phyloP scores from a whole-genome alignment of 2,329 filamentous ascomycete species.

The Phialemonium atrogriseum region DNA sequence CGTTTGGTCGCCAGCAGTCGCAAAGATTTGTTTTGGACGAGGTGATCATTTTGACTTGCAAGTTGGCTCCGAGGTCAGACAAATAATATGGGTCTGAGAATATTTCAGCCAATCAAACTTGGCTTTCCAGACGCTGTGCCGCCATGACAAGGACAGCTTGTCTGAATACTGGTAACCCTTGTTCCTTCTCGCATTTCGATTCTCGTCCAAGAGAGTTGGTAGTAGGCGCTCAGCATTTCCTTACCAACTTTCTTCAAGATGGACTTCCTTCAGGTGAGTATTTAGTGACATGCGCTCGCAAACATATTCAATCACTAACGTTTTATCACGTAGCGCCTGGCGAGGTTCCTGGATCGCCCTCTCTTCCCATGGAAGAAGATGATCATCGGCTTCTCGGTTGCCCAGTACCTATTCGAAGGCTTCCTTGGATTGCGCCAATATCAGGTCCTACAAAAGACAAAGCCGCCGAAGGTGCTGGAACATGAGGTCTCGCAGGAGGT shows the following conservation, averaged over 20 bases:
- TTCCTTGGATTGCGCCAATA: slow-evolving; percentile 89
- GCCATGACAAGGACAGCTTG: too few relatives aligned
- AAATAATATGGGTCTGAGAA: too few relatives aligned
- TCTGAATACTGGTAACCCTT: too few relatives aligned
- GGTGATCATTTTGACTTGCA: slow-evolving; percentile 3
- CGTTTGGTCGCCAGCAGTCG: slow-evolving; percentile 4
- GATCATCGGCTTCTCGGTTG: slow-evolving; percentile 87
- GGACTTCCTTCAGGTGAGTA: slow-evolving; percentile 37
- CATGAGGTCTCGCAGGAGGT: slow-evolving; percentile 84
- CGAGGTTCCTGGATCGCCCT: slow-evolving; percentile 80
- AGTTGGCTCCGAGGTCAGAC: too few relatives aligned
- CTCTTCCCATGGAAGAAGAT: slow-evolving; percentile 96
- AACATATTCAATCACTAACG: slow-evolving; percentile 6
- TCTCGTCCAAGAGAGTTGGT: too few relatives aligned
- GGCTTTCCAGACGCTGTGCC: too few relatives aligned
- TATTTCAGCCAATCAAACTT: too few relatives aligned
- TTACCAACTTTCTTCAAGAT: slow-evolving; percentile 20
- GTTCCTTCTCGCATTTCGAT: too few relatives aligned
- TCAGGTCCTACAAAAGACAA: slow-evolving; percentile 69
- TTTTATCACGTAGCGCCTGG: slow-evolving; percentile 50
- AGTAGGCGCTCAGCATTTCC: too few relatives aligned
- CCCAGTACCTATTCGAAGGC: slow-evolving; percentile 83
- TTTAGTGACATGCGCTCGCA: background rate
- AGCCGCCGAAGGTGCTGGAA: slow-evolving; percentile 76
- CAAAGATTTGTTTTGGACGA: slow-evolving; percentile 6